Evolutionary conservation across 768 basidiomycete species (phyloP).

Genomic region (Boletus fagicola): DNA sequence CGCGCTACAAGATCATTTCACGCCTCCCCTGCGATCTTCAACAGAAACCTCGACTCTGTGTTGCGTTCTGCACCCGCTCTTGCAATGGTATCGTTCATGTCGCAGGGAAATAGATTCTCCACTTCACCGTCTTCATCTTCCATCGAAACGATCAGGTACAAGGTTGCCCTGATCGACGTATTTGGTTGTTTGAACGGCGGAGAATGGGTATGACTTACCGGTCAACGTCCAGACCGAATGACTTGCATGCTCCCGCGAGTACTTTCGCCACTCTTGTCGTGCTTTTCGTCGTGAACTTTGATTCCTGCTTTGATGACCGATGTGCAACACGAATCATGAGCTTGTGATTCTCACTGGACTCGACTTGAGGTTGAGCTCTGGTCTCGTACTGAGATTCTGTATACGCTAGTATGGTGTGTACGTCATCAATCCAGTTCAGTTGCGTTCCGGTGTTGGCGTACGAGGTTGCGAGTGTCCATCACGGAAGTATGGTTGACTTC

Average conservation of each 20-base stretch:
- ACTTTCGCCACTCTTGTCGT: slow-evolving; percentile 34
- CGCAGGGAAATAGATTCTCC: slow-evolving; percentile 33
- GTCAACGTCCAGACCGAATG: slow-evolving; percentile 24
- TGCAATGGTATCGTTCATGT: slow-evolving; percentile 26
- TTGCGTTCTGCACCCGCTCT: slow-evolving; percentile 27
- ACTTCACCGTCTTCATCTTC: slow-evolving; percentile 25
- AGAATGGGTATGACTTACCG: slow-evolving; percentile 14
- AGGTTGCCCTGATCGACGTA: slow-evolving; percentile 15
- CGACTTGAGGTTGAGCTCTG: slow-evolving; percentile 1
- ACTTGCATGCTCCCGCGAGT: slow-evolving; percentile 28
- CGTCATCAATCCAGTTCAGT: neutral
- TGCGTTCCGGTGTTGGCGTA: slow-evolving; percentile 5
- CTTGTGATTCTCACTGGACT: slow-evolving; percentile 10
- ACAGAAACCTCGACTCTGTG: slow-evolving; percentile 23
- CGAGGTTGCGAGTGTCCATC: slow-evolving; percentile 3
- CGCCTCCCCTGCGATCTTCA: slow-evolving; percentile 23
- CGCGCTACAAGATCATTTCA: slow-evolving; percentile 10
- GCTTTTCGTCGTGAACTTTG: slow-evolving; percentile 31
- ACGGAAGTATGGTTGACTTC: neutral
- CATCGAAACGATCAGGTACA: slow-evolving; percentile 27
- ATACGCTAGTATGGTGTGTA: neutral
- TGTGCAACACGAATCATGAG: slow-evolving; percentile 34
- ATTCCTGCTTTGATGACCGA: slow-evolving; percentile 28
- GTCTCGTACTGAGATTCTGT: slow-evolving; percentile 6
- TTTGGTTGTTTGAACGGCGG: neutral